Base-by-base conservation (phyloP, 2,329 filamentous ascomycete species). In the Botrytis paeoniae region DNA sequence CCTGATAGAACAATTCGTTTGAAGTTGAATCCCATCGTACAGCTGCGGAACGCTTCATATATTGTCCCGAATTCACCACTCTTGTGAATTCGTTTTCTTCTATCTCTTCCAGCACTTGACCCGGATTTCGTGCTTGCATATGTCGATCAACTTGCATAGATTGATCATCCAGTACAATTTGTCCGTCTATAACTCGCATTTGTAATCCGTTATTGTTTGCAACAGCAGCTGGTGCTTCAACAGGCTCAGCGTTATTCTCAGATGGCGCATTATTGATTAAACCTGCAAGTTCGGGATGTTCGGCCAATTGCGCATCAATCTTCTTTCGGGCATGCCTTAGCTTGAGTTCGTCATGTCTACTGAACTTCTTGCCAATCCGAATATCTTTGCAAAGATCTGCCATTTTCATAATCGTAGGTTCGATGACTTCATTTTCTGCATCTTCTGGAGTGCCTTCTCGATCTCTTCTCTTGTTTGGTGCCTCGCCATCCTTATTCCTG, bases 81-180 rank as follows among this genome's bases (percentile, higher is more conserved):
- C 88, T 87, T 2, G 92, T 93, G 77, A 95, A 91, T 78, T 95
- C 92, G 82, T 94, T 91, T 80, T 95, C 92, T 78, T 94, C 92
- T 66, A 89, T 87, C 78, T 92, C 88, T 78, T 86, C 81, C 16
- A 82, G 81, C 51, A 87, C 86, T 54, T 86, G 84, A 64, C 85
- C 82, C 61, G 86, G 83, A 37, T 86, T 85, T 8, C 85, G 85
- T 5, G 88, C 90, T 61, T 87, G 85, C 43, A 89, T 89, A 79
- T 93, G 90, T 7, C 91, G 86, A 80, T 95, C 89, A 75, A 94
- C 87, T 57, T 88, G 85, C 25, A 92, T 85, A 1, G 91, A 91
- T 66, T 85, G 86, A 77, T 92, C 89, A 79, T 94, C 90, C 62
- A 93, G 83, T 20, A 93, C 88, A 78, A 95, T 91, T 77, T 92